These are phyloP conservation scores for Beta corolliflora DNA, from an alignment of 179 eudicot genomes.

Conservation along the genomic window DNA sequence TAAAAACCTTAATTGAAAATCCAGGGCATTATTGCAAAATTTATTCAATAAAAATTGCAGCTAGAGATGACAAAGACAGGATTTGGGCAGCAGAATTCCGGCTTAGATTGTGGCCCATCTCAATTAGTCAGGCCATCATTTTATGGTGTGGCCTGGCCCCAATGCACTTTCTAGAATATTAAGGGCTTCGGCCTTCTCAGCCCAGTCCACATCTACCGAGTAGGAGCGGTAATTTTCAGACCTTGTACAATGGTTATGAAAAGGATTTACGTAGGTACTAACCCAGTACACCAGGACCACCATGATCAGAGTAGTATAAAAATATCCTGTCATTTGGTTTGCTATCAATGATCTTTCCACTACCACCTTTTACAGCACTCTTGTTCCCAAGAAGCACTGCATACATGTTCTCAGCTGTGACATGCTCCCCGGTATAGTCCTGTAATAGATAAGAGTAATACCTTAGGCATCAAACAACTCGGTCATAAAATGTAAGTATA, in stretches of 20 bases:
- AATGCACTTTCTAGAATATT: too few relatives aligned
- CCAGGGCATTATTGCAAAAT: background rate
- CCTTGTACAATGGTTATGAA: background rate
- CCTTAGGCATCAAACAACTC: background rate
- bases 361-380: slow-evolving; percentile 76
- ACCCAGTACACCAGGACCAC: slow-evolving; percentile 97
- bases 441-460: slow-evolving; percentile 15
- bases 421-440: slow-evolving; percentile 83
- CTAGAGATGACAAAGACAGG: too few relatives aligned
- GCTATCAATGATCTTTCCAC: slow-evolving; percentile 83
- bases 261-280: slow-evolving; percentile 16
- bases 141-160: too few relatives aligned
- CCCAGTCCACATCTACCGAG: too few relatives aligned
- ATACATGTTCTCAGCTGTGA: slow-evolving; percentile 61
- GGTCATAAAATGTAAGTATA: background rate
- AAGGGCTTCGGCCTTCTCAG: too few relatives aligned
- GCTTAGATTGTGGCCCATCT: too few relatives aligned
- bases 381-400: slow-evolving; percentile 81
- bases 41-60: background rate
- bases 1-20: background rate
- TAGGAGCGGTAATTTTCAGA: too few relatives aligned
- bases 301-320: slow-evolving; percentile 87
- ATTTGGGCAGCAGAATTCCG: too few relatives aligned
- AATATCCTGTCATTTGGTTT: slow-evolving; percentile 83
- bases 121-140: too few relatives aligned